Conservation (phyloP, 768 basidiomycete genomes). For the Suillus alpinus region DNA sequence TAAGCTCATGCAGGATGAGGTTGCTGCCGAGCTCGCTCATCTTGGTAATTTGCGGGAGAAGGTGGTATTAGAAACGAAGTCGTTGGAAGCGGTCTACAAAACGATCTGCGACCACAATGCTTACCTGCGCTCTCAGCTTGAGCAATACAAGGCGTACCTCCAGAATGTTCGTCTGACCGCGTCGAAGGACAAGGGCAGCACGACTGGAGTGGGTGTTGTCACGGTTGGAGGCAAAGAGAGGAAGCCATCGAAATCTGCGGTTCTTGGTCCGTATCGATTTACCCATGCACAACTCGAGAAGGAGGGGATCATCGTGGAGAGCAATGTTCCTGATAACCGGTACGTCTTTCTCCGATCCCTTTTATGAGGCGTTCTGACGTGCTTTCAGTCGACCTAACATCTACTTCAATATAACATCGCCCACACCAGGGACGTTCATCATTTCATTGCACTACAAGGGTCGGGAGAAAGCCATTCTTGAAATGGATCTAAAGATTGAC, state of each 20-base stretch:
- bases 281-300: constrained; percentile 98
- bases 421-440: constrained; percentile 97
- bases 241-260: constrained; percentile 80
- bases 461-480: constrained; percentile 96
- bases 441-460: constrained; percentile 99
- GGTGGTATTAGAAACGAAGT: constrained; percentile 87
- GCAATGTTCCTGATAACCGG: constrained; percentile 98
- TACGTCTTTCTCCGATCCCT: constrained; percentile 31
- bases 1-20: constrained; percentile 97
- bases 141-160: constrained; percentile 99
- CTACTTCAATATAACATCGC: constrained; percentile 98
- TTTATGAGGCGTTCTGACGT: not conserved
- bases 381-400: constrained; percentile 84
- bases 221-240: constrained; percentile 97
- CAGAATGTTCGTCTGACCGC: constrained; percentile 93
- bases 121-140: constrained; percentile 91
- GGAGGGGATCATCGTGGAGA: constrained; percentile 98
- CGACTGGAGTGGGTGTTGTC: constrained; percentile 90
- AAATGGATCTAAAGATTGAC: constrained; percentile 99
- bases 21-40: constrained; percentile 91
- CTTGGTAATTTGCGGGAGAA: constrained; percentile 96
- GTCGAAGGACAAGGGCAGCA: constrained; percentile 83
- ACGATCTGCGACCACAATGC: constrained; percentile 99
- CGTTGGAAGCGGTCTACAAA: constrained; percentile 96
- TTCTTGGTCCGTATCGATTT: constrained; percentile 94